Evolutionary conservation across 169 alveolate species (phyloP).

Genomic region (Eimeria maxima): DNA sequence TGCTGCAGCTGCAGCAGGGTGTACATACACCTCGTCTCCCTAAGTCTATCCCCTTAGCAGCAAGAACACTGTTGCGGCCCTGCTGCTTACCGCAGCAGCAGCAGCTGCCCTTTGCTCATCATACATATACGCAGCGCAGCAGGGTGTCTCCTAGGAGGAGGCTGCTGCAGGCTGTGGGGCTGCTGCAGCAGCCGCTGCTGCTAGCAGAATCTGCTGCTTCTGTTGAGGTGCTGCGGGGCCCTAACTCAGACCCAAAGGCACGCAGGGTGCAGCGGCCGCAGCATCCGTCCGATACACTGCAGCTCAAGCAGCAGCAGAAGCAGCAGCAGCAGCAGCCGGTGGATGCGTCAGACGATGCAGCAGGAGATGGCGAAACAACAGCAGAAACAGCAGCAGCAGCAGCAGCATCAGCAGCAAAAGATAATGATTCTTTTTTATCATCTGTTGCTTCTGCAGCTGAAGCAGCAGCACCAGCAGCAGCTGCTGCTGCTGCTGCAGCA

Average conservation of each 20-base stretch:
- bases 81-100: constrained; percentile 66
- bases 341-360: not conserved
- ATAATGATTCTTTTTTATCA: not conserved
- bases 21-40: constrained; percentile 53
- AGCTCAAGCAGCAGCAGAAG: constrained; percentile 28
- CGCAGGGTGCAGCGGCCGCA: not conserved
- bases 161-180: constrained; percentile 78
- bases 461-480: not conserved
- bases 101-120: constrained; percentile 71
- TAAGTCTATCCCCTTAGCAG: constrained; percentile 75
- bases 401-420: not conserved
- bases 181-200: constrained; percentile 61
- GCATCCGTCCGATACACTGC: too few relatives aligned
- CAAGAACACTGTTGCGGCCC: constrained; percentile 67
- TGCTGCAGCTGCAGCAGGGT: constrained; percentile 57
- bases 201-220: constrained; percentile 56
- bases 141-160: constrained; percentile 55
- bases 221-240: constrained; percentile 24
- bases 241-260: not conserved
- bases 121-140: constrained; percentile 61
- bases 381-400: constrained; percentile 6
- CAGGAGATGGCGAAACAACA: not conserved
- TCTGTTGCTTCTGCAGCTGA: not conserved
- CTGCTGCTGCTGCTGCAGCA: constrained; percentile 13
- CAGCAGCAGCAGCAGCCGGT: constrained; percentile 1